These are phyloP conservation scores for Rubus parviflorus DNA, from an alignment of 306 rosid species.

Conservation along the genomic window DNA sequence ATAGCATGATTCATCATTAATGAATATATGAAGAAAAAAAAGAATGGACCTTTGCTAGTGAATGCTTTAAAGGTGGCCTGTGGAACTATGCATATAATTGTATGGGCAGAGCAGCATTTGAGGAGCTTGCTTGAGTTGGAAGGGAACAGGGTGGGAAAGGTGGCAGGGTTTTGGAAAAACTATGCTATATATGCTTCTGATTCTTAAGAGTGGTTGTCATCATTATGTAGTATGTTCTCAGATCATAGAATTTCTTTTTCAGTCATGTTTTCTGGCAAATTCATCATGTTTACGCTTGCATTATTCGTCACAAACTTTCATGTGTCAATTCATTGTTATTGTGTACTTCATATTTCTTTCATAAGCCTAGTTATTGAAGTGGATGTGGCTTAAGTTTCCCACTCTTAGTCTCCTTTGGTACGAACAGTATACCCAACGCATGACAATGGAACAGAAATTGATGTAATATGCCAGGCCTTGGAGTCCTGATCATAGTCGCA, in stretches of 20 bases:
- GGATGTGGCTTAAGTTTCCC: not conserved
- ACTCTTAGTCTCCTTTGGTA: not conserved
- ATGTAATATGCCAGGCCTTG: not conserved
- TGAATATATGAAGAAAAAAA: not conserved
- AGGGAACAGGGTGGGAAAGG: not conserved
- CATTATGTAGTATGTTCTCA: not conserved
- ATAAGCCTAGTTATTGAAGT: not conserved
- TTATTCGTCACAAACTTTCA: not conserved
- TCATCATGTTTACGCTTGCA: not conserved
- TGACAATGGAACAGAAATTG: not conserved
- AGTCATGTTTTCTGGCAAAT: not conserved
- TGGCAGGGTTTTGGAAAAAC: not conserved
- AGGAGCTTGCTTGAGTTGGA: not conserved
- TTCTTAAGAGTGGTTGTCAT: not conserved
- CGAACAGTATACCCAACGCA: not conserved
- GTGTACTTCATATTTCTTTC: not conserved
- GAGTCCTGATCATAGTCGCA: not conserved
- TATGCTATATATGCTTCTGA: not conserved
- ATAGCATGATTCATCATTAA: not conserved
- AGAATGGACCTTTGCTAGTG: not conserved
- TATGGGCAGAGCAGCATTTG: not conserved
- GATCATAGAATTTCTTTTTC: not conserved
- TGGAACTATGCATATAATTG: not conserved
- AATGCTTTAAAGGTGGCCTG: not conserved
- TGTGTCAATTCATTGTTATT: not conserved